Evolutionary conservation across 192 early-diverging fungal species (phyloP).

Genomic region (Gamsiella multidivaricata): DNA sequence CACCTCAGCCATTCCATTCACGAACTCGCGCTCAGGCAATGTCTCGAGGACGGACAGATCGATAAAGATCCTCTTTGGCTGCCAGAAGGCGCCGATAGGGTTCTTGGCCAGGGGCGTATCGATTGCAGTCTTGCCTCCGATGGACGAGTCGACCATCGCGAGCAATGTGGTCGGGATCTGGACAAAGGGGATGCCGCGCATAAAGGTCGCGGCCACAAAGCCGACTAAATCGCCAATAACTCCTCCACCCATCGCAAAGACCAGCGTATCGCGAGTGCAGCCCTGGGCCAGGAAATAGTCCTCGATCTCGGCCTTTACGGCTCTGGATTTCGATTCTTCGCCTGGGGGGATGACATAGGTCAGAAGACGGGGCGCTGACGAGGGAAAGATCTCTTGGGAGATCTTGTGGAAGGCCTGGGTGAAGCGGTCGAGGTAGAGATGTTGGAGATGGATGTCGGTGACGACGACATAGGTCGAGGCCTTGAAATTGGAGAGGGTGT

Average conservation of each 20-base stretch:
- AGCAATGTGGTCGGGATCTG: constrained; percentile 96
- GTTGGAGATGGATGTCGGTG: constrained; percentile 87
- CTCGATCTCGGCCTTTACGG: constrained; percentile 87
- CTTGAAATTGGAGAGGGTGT: constrained; percentile 77
- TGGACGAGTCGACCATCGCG: constrained; percentile 98
- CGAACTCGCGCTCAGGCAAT: constrained; percentile 90
- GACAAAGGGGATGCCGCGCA: constrained; percentile 94
- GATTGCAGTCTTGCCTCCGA: constrained; percentile 97
- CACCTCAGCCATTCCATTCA: constrained; percentile 97
- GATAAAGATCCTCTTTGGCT: constrained; percentile 93
- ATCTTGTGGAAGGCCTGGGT: constrained; percentile 63
- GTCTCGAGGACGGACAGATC: constrained; percentile 87
- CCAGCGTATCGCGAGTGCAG: constrained; percentile 92
- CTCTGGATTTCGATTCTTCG: constrained; percentile 89
- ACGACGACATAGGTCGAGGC: constrained; percentile 88
- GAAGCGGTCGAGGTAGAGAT: constrained; percentile 76
- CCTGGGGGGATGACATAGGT: constrained; percentile 86
- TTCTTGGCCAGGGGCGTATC: constrained; percentile 97
- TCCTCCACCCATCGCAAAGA: constrained; percentile 95
- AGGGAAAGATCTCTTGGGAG: constrained; percentile 24
- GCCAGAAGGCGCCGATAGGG: constrained; percentile 96
- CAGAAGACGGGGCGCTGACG: constrained; percentile 68
- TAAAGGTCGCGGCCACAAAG: constrained; percentile 98
- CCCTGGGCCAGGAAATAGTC: constrained; percentile 88
- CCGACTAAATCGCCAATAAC: constrained; percentile 97